Conservation (phyloP, 1,284 basidiomycete genomes). For the Sphagnurus paluster region DNA sequence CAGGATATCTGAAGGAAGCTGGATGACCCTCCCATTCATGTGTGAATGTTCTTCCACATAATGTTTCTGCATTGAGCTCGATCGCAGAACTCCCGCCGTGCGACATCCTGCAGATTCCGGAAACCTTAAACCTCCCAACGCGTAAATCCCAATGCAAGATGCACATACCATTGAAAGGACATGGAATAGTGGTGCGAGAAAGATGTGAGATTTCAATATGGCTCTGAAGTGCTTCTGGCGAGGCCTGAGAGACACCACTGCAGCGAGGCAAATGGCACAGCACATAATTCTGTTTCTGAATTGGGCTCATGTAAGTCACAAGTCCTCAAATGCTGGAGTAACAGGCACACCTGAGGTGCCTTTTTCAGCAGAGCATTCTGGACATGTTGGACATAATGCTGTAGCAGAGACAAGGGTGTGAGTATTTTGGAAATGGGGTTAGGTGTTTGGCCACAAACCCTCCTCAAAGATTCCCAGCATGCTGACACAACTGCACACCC, state of each 20-base stretch:
- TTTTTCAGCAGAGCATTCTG: not conserved
- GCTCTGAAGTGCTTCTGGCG: slow-evolving; percentile 15
- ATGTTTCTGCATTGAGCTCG: slow-evolving; percentile 16
- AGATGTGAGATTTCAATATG: slow-evolving; percentile 24
- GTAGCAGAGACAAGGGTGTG: not conserved
- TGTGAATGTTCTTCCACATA: slow-evolving; percentile 20
- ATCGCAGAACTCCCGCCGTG: slow-evolving; percentile 8
- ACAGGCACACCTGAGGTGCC: slow-evolving; percentile 16
- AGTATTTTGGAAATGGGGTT: not conserved
- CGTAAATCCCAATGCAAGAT: not conserved
- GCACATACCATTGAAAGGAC: slow-evolving; percentile 22
- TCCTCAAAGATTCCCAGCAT: slow-evolving; percentile 21
- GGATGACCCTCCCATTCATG: slow-evolving; percentile 12
- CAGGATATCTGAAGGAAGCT: slow-evolving; percentile 17
- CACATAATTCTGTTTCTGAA: slow-evolving; percentile 3
- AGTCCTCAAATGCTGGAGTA: not conserved
- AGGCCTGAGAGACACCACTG: slow-evolving; percentile 16
- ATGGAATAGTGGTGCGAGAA: slow-evolving; percentile 16
- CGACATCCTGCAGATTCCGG: slow-evolving; percentile 13
- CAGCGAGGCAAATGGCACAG: slow-evolving; percentile 20
- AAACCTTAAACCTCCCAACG: not conserved
- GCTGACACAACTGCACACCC: slow-evolving; percentile 20
- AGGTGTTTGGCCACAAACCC: slow-evolving; percentile 15
- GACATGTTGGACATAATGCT: slow-evolving; percentile 17
- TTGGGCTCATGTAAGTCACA: not conserved